Evolutionary conservation across 2,329 filamentous ascomycete genomes (phyloP).

Genomic region (Penicillium sp.): DNA sequence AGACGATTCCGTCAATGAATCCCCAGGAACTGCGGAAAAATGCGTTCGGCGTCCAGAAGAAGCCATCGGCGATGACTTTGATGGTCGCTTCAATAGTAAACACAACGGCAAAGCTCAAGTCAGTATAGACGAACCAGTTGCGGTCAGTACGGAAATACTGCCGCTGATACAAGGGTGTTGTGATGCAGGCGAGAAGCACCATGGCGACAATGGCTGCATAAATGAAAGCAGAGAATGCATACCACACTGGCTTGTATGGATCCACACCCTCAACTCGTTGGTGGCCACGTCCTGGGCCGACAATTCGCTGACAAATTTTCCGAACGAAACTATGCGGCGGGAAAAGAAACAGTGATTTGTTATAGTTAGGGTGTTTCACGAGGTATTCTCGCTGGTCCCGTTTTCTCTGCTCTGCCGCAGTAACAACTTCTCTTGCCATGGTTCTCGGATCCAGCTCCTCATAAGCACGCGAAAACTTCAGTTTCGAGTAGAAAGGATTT

Average conservation of each 20-base stretch:
- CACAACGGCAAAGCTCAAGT: slow-evolving; percentile 81
- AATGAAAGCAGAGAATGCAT: slow-evolving; percentile 87
- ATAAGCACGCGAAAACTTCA: slow-evolving; percentile 68
- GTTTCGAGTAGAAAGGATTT: slow-evolving; percentile 90
- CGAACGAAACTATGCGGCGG: slow-evolving; percentile 74
- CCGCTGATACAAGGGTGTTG: slow-evolving; percentile 90
- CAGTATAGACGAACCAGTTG: slow-evolving; percentile 95
- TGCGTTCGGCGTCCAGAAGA: slow-evolving; percentile 95
- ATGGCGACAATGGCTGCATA: slow-evolving; percentile 94
- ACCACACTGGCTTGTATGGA: slow-evolving; percentile 88
- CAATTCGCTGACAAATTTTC: slow-evolving; percentile 79
- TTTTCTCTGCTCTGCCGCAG: slow-evolving; percentile 77
- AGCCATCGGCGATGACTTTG: slow-evolving; percentile 92
- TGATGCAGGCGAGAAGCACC: slow-evolving; percentile 94
- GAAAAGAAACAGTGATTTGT: slow-evolving; percentile 88
- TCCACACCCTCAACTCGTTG: slow-evolving; percentile 87
- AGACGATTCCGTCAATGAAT: slow-evolving; percentile 86
- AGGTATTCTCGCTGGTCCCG: slow-evolving; percentile 90
- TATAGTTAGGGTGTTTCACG: slow-evolving; percentile 82
- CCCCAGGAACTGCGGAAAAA: slow-evolving; percentile 97
- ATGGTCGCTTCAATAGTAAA: slow-evolving; percentile 85
- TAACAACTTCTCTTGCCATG: slow-evolving; percentile 88
- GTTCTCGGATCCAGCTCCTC: slow-evolving; percentile 79
- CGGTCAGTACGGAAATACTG: slow-evolving; percentile 71
- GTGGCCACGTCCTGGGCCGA: slow-evolving; percentile 83